phyloP scores from a whole-genome alignment of 78 protist species.

The Dictyostelium intermedium region DNA sequence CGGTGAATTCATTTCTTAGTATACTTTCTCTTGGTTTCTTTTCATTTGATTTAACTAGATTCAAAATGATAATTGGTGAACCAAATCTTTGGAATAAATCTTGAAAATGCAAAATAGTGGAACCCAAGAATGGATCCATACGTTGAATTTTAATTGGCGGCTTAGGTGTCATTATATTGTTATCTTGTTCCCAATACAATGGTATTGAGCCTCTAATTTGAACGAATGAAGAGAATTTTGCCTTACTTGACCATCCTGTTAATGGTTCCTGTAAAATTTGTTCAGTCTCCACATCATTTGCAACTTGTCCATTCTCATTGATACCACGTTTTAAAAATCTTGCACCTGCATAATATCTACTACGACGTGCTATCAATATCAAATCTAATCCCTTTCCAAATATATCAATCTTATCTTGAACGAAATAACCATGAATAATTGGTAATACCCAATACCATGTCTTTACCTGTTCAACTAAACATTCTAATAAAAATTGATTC shows the following conservation, averaged over 20 bases:
- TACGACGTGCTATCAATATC: slow-evolving; percentile 95
- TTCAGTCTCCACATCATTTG: slow-evolving; percentile 98
- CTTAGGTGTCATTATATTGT: slow-evolving; percentile 76
- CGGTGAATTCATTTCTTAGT: slow-evolving; percentile 71
- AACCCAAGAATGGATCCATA: slow-evolving; percentile 87
- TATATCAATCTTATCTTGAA: slow-evolving; percentile 67
- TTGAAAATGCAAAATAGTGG: slow-evolving; percentile 93
- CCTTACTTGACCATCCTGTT: slow-evolving; percentile 95
- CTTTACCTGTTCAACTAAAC: background rate
- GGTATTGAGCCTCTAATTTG: slow-evolving; percentile 97
- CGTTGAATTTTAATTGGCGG: slow-evolving; percentile 86
- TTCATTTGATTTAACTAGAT: slow-evolving; percentile 92
- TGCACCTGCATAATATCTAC: slow-evolving; percentile 97
- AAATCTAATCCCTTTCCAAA: slow-evolving; percentile 77
- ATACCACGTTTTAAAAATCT: slow-evolving; percentile 97
- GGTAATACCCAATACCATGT: slow-evolving; percentile 87
- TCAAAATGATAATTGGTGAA: slow-evolving; percentile 86
- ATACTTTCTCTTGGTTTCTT: slow-evolving; percentile 94
- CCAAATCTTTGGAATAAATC: slow-evolving; percentile 91
- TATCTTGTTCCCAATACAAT: slow-evolving; percentile 96
- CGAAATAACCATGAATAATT: slow-evolving; percentile 92
- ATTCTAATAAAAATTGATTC: slow-evolving; percentile 88
- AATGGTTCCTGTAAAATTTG: slow-evolving; percentile 95
- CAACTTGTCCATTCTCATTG: slow-evolving; percentile 91
- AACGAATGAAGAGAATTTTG: slow-evolving; percentile 72